These are phyloP conservation scores for Dioscorea zingiberensis DNA, from an alignment of 106 monocot species.

Conservation along the genomic window DNA sequence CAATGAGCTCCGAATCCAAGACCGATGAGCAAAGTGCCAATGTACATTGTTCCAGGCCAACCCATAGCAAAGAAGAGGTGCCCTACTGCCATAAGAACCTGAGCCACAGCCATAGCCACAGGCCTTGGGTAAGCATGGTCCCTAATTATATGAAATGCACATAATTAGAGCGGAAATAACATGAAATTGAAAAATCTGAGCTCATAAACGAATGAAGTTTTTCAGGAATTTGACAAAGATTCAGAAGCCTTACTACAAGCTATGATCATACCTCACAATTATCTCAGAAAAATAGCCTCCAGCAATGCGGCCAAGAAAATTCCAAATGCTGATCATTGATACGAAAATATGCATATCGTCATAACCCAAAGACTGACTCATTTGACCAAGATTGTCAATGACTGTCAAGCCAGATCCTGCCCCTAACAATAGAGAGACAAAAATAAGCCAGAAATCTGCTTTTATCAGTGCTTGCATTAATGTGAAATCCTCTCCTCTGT, in stretches of 20 bases:
- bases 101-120: constrained; percentile 38
- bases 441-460: constrained; percentile 88
- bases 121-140: constrained; percentile 46
- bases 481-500: constrained; percentile 76
- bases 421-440: constrained; percentile 67
- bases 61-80: constrained; percentile 55
- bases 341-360: constrained; percentile 65
- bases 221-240: no score
- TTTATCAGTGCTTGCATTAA: constrained; percentile 71
- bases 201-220: no score
- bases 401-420: constrained; percentile 82
- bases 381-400: constrained; percentile 86
- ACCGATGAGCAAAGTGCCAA: constrained; percentile 39
- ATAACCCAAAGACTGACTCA: constrained; percentile 76
- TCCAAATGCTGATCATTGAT: constrained; percentile 90
- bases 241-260: no score
- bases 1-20: constrained; percentile 65
- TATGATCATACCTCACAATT: constrained; percentile 45
- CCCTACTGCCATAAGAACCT: constrained; percentile 33
- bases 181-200: background rate
- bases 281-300: constrained; percentile 82
- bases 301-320: constrained; percentile 75
- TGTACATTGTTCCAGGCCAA: constrained; percentile 61
- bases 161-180: background rate
- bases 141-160: constrained; percentile 13